These are phyloP conservation scores for Thermomucor indicae-seudaticae DNA, from an alignment of 371 early-diverging fungal genomes.

Conservation along the genomic window DNA sequence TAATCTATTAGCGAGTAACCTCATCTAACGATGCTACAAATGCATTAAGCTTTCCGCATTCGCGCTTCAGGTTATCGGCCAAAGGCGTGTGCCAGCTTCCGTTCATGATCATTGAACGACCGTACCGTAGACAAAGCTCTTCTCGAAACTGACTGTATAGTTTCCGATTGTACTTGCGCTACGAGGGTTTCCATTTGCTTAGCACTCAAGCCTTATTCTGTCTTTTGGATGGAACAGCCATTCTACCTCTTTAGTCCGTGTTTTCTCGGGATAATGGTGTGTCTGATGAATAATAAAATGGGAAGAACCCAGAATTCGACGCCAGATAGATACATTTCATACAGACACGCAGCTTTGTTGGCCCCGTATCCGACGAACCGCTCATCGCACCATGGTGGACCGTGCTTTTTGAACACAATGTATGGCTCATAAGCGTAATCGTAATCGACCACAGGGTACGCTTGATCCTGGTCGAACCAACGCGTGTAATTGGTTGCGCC, in stretches of 20 bases:
- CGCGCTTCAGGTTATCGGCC: slow-evolving; percentile 47
- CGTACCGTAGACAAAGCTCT: slow-evolving; percentile 61
- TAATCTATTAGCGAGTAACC: no score
- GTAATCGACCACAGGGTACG: slow-evolving; percentile 40
- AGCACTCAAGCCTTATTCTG: background rate
- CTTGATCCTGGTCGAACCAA: slow-evolving; percentile 33
- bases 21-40: slow-evolving; percentile 14
- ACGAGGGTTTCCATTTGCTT: background rate
- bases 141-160: slow-evolving; percentile 63
- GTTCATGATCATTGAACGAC: slow-evolving; percentile 47
- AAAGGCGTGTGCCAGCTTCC: slow-evolving; percentile 43
- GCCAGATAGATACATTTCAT: slow-evolving; percentile 53
- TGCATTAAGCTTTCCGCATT: slow-evolving; percentile 52
- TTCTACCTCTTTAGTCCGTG: slow-evolving; percentile 34
- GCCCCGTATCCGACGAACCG: slow-evolving; percentile 55
- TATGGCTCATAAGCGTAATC: slow-evolving; percentile 52
- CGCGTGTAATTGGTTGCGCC: slow-evolving; percentile 44
- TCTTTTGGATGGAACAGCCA: background rate
- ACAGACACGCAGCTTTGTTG: slow-evolving; percentile 59
- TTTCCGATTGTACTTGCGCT: slow-evolving; percentile 60
- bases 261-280: slow-evolving; percentile 50
- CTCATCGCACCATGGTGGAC: slow-evolving; percentile 57
- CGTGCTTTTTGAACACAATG: slow-evolving; percentile 42
- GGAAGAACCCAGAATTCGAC: slow-evolving; percentile 54
- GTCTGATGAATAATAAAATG: slow-evolving; percentile 52